Evolutionary conservation across 2,329 filamentous ascomycete species (phyloP).

Genomic region (Huntiella abstrusa): DNA sequence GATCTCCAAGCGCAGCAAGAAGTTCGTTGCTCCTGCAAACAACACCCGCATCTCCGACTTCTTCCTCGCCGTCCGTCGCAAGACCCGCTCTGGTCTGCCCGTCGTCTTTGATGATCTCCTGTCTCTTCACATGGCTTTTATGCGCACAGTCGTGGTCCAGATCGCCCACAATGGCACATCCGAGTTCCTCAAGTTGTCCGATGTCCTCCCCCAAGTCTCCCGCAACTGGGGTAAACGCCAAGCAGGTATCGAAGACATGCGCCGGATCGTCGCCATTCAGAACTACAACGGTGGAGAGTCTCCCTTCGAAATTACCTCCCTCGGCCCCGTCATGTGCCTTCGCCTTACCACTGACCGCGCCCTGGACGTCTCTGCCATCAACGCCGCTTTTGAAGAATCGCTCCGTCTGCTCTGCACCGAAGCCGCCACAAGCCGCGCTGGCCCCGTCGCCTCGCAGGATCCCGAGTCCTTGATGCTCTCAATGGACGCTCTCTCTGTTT

Average conservation of each 20-base stretch:
- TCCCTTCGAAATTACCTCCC: constrained; percentile 29
- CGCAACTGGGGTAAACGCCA: constrained; percentile 54
- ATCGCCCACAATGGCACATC: constrained; percentile 47
- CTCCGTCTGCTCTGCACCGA: constrained; percentile 27
- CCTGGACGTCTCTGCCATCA: constrained; percentile 32
- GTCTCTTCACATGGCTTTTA: constrained; percentile 44
- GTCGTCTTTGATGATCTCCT: constrained; percentile 39
- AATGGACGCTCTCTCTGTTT: constrained; percentile 33
- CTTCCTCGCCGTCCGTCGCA: constrained; percentile 16
- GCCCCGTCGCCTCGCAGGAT: neutral
- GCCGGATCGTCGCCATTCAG: constrained; percentile 46
- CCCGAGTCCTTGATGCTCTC: constrained; percentile 23
- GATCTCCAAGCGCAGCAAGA: constrained; percentile 11
- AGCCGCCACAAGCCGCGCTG: constrained; percentile 15
- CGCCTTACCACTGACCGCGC: constrained; percentile 16
- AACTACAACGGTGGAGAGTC: constrained; percentile 15
- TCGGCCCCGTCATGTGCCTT: constrained; percentile 37
- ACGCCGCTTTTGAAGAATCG: constrained; percentile 34
- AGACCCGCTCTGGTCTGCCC: constrained; percentile 23
- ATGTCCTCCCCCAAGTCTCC: constrained; percentile 42
- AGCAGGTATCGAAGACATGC: constrained; percentile 46
- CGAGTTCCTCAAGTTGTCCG: constrained; percentile 43
- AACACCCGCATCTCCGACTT: constrained; percentile 21
- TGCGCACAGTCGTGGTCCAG: constrained; percentile 50
- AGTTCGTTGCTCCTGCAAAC: constrained; percentile 9